Conservation (phyloP, 345 rosid genomes). For the Arabis hirsuta region DNA sequence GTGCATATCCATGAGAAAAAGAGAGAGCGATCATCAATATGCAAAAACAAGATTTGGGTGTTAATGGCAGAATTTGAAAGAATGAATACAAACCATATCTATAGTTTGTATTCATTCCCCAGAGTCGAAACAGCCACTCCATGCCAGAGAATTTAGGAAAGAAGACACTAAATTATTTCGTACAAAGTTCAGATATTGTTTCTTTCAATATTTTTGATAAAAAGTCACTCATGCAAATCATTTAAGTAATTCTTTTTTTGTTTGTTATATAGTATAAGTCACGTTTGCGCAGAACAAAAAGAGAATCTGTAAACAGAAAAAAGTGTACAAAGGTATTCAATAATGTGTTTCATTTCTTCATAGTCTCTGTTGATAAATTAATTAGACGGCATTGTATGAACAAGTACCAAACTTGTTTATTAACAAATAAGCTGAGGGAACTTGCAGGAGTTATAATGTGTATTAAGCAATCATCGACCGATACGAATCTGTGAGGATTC, state of each 20-base stretch:
- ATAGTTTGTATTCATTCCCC: not conserved
- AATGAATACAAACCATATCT: slow-evolving; percentile 1
- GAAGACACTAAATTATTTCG: not conserved
- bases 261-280: not conserved
- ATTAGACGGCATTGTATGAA: too few relatives aligned
- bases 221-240: slow-evolving; percentile 1
- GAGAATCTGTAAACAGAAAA: slow-evolving; percentile 6
- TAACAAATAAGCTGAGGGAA: too few relatives aligned
- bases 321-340: not conserved
- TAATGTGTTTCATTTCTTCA: not conserved
- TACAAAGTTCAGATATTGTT: not conserved
- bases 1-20: slow-evolving; percentile 12
- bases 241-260: not conserved
- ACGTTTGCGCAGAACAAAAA: not conserved
- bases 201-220: not conserved
- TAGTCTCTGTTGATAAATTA: not conserved
- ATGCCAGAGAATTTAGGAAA: slow-evolving; percentile 3
- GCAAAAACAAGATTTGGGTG: slow-evolving; percentile 19
- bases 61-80: slow-evolving; percentile 13
- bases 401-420: too few relatives aligned
- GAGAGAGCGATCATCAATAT: slow-evolving; percentile 13
- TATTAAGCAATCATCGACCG: not conserved
- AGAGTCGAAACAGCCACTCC: not conserved
- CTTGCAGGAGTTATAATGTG: too few relatives aligned
- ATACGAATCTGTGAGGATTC: not conserved